phyloP scores from a whole-genome alignment of 495 filamentous ascomycete genomes.

The Trichoderma parareesei region DNA sequence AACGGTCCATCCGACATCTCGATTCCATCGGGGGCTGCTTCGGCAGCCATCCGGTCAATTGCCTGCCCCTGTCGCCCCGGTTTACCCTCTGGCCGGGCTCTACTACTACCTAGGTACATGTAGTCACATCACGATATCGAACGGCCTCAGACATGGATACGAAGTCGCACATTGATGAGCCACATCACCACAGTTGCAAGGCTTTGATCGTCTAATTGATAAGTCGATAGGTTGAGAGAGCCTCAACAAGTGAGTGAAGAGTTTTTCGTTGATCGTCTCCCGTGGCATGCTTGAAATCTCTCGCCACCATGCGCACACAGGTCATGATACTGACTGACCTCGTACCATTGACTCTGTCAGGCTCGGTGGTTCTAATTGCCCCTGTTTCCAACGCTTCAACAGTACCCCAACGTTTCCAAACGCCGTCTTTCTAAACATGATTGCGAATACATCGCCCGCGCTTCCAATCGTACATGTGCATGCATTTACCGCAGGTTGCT shows the following conservation, averaged over 20 bases:
- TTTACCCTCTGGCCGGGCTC: too few relatives aligned
- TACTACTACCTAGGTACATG: too few relatives aligned
- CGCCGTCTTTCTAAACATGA: background rate
- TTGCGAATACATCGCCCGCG: background rate
- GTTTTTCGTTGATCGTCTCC: background rate
- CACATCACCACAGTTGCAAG: background rate
- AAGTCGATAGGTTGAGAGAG: background rate
- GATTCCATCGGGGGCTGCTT: too few relatives aligned
- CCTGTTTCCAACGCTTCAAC: background rate
- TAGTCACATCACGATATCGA: too few relatives aligned
- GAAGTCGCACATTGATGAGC: too few relatives aligned
- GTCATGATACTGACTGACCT: background rate
- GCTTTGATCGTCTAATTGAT: background rate
- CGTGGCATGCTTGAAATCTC: background rate
- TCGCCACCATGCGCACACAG: slow-evolving; percentile 5
- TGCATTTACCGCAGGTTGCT: background rate
- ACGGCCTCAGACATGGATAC: too few relatives aligned
- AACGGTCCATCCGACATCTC: too few relatives aligned
- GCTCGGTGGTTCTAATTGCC: background rate
- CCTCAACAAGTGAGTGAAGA: background rate
- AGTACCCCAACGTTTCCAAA: background rate
- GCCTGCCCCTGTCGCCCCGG: too few relatives aligned
- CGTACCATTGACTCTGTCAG: background rate
- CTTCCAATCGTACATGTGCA: slow-evolving; percentile 8
- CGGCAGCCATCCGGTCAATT: too few relatives aligned